Conservation (phyloP, 1,139 yeast species). For the Chernovozyma sophiae-reginae region DNA sequence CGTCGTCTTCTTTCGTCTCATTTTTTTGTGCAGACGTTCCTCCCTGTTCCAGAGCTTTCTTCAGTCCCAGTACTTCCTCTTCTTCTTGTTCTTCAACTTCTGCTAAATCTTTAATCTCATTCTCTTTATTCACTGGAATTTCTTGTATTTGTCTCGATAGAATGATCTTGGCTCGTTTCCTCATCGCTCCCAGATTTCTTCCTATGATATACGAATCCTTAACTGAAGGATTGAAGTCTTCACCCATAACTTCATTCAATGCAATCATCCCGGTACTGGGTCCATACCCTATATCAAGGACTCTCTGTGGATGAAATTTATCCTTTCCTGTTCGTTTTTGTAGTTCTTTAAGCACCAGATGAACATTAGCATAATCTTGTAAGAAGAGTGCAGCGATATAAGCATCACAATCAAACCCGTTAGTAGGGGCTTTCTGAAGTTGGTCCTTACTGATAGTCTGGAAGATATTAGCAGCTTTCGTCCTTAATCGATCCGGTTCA, state of each 20-base stretch:
- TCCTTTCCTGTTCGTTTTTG: slow-evolving; percentile 47
- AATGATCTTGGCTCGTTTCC: slow-evolving; percentile 70
- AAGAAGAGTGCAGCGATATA: slow-evolving; percentile 80
- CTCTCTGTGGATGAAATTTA: slow-evolving; percentile 56
- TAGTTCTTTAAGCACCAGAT: slow-evolving; percentile 66
- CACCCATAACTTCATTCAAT: slow-evolving; percentile 74
- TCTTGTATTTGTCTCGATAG: slow-evolving; percentile 68
- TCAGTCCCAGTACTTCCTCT: slow-evolving; percentile 3
- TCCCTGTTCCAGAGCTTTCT: slow-evolving; percentile 12
- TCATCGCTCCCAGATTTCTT: slow-evolving; percentile 59
- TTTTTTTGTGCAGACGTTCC: slow-evolving; percentile 9
- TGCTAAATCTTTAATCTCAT: slow-evolving; percentile 12
- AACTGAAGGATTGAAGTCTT: slow-evolving; percentile 51
- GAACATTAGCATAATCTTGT: slow-evolving; percentile 74
- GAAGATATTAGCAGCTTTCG: slow-evolving; percentile 50
- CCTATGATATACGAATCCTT: slow-evolving; percentile 78
- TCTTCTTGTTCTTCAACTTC: slow-evolving; percentile 1
- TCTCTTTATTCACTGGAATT: slow-evolving; percentile 12
- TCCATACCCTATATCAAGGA: slow-evolving; percentile 83
- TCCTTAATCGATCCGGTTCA: slow-evolving; percentile 53
- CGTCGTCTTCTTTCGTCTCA: slow-evolving; percentile 15
- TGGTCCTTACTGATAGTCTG: slow-evolving; percentile 47
- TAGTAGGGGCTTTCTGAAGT: slow-evolving; percentile 50
- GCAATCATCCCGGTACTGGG: slow-evolving; percentile 94
- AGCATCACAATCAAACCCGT: slow-evolving; percentile 68